Evolutionary conservation across 2,329 filamentous ascomycete genomes (phyloP), one percentile per base, ranked within the genome.

Genomic region (Diaporthe ilicicola): DNA sequence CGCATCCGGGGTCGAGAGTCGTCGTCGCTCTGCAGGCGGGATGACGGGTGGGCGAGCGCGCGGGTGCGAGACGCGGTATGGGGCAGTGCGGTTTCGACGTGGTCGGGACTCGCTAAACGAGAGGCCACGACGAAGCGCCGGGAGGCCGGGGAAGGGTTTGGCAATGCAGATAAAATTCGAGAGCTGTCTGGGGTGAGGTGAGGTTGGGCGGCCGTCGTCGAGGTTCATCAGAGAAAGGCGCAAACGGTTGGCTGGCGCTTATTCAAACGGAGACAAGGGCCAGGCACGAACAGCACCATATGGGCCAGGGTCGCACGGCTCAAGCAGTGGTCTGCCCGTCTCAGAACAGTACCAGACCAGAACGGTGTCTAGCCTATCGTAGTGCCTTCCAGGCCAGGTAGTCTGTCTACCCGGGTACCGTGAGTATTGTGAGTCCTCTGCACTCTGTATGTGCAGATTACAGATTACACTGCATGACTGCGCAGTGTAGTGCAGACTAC

Each of bases 31-130:
- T 46, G 51, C 34, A 13, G 34, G 50, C n/a, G 27, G 27, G 12
- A 24, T 55, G 50, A 32, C 55, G 50, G 48, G 71, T 55, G 46
- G 48, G 22, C 51, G 46, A 68, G 46, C 59, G 50, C 69, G 39
- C 42, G 24, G 53, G 61, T 67, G 56, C 54, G 59, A 72, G 59
- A 56, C 66, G 70, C 68, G 50, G 10, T 67, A 67, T 68, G 74
- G 72, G 69, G 74, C 74, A 71, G 64, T 67, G 71, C 66, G 69
- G 75, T 77, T 75, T 77, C 73, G 75, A 62, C 56, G 34, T 56
- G n/a, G 64, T 50, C 46, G 50, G 65, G 27, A 27, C 46, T 44
- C 51, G 46, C 32, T 46, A 54, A 71, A 73, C 53, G 73, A 75
- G 68, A 75, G 73, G 74, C 68, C 70, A 66, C 54, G 67, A 54